Conservation (phyloP, 1,284 basidiomycete genomes). For the Fomitopsis betulina region DNA sequence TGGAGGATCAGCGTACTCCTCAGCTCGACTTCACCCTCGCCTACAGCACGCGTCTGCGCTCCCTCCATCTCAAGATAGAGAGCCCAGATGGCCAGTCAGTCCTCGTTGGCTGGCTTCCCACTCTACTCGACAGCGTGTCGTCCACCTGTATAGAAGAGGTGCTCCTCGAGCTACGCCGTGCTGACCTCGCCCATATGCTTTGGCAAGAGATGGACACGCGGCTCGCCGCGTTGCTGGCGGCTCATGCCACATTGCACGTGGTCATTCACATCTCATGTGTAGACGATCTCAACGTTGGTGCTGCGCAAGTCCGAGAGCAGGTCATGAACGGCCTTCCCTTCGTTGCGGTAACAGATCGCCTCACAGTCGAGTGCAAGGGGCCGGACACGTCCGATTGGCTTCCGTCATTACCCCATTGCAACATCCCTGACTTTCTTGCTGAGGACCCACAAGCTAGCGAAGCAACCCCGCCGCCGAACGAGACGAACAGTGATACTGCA, state of each 20-base stretch:
- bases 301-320: neutral
- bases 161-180: neutral
- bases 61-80: neutral
- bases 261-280: neutral
- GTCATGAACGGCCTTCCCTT: neutral
- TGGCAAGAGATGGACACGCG: conserved; percentile 3
- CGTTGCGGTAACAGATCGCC: neutral
- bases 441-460: neutral
- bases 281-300: neutral
- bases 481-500: too few species aligned
- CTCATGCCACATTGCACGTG: neutral
- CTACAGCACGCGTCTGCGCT: neutral
- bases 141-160: neutral
- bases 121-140: neutral
- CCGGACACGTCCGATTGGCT: neutral
- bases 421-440: neutral
- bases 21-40: neutral
- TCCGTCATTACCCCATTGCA: neutral
- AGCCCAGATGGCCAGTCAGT: neutral
- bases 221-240: neutral
- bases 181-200: neutral
- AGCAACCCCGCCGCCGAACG: too few species aligned
- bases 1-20: neutral
- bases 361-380: neutral
- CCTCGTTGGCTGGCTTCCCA: neutral